Evolutionary conservation across 169 alveolate genomes (phyloP).

Genomic region (Babesia microti): DNA sequence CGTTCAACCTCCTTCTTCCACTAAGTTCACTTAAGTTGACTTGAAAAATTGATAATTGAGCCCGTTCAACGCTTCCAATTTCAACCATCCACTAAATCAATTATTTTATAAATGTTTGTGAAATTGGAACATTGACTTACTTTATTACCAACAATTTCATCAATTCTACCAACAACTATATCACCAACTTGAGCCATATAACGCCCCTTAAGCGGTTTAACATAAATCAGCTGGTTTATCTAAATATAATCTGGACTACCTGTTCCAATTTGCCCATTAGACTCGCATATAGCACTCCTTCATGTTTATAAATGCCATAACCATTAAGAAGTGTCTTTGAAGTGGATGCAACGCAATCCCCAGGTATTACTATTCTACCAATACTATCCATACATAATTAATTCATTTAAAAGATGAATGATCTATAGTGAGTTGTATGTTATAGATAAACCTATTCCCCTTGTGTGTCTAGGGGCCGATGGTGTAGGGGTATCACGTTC

Average conservation of each 20-base stretch:
- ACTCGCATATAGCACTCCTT: conserved; percentile 12
- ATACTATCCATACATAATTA: not conserved
- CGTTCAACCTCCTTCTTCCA: conserved; percentile 76
- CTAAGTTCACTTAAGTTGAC: conserved; percentile 78
- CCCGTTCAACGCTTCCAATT: conserved; percentile 74
- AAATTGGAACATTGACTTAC: no score
- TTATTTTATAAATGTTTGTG: no score
- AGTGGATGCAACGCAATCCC: conserved; percentile 20
- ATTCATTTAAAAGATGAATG: conserved; percentile 1
- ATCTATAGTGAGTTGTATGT: not conserved
- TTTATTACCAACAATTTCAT: conserved; percentile 56
- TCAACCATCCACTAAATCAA: conserved; percentile 88
- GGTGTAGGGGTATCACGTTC: conserved; percentile 94
- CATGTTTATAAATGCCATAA: conserved; percentile 33
- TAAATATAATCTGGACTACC: conserved; percentile 9
- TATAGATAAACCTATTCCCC: conserved; percentile 6
- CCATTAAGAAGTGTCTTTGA: conserved; percentile 36
- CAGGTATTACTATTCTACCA: conserved; percentile 35
- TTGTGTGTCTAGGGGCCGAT: conserved; percentile 48
- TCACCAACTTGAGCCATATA: conserved; percentile 72
- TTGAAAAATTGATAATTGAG: conserved; percentile 73
- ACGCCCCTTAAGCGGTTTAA: conserved; percentile 68
- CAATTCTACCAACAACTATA: conserved; percentile 68
- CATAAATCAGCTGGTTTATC: conserved; percentile 68
- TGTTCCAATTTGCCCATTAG: conserved; percentile 16